Evolutionary conservation across 148 eudicot genomes (phyloP), one percentile per base, ranked within the genome.

Genomic region (Drosera capensis): DNA sequence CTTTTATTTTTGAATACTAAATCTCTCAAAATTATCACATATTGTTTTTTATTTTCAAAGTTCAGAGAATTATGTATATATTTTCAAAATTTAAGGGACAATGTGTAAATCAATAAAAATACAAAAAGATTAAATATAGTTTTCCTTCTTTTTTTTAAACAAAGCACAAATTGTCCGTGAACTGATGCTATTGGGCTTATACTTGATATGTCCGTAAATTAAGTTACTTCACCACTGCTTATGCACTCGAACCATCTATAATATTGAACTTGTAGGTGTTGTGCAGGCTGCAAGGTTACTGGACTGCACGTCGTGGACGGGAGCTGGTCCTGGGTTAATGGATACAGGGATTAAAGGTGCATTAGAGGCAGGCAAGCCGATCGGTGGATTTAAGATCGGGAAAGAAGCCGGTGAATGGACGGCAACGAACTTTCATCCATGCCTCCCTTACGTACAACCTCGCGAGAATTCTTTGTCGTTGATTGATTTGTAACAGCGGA

Each of bases 281-380:
- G 43, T 50, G 55, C 71, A 88, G 97, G 58, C 80, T 37, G 92
- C 92, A 6, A 65, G 54, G 23, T 68, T 88, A 56, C 69, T 84
- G 68, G 62, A 68, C 30, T 68, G 94, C 73, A 80, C 97, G 49
- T 63, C 92, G 20, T 88, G 97, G 97, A 65, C 94, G 35, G 97
- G 97, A 60, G 97, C 79, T 46, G 97, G 97, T 51, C 97, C 97
- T 29, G 97, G 97, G 19, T 71, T 88, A 48, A 88, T 88, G 97
- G 97, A 88, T 80, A 94, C 94, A 25, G 94, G 66, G 25, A 75
- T 68, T 43, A 65, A 60, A 70, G 97, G 97, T 50, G 87, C 92
- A 45, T 30, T 88, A 45, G 58, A 83, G 69, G 86, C 92, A 24
- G 84, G 87, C 28, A 88, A 72, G 58, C 75, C 70, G 0, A 92